These are phyloP conservation scores for Mortierella sp. DNA, from an alignment of 371 early-diverging fungal genomes.

Conservation along the genomic window DNA sequence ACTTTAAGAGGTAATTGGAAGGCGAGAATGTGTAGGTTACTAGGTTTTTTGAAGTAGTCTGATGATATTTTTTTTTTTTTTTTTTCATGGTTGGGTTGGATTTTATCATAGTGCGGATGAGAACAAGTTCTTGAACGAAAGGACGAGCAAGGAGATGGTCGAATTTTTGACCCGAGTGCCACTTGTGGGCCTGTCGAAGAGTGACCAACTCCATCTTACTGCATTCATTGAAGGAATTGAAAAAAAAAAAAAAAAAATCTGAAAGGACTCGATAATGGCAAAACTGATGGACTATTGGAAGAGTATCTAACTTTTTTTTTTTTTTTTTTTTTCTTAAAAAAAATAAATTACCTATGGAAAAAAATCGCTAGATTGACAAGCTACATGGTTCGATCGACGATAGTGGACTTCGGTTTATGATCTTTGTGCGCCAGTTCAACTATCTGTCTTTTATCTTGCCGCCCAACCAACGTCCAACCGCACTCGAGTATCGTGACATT, in stretches of 20 bases:
- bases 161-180: slow-evolving; percentile 46
- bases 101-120: slow-evolving; percentile 52
- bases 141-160: slow-evolving; percentile 44
- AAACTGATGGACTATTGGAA: slow-evolving; percentile 44
- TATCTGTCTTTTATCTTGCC: slow-evolving; percentile 59
- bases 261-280: not conserved
- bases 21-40: no score
- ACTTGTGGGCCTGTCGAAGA: slow-evolving; percentile 38
- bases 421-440: slow-evolving; percentile 77
- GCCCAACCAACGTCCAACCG: slow-evolving; percentile 47
- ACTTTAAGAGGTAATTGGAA: slow-evolving; percentile 26
- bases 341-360: no score
- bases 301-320: no score
- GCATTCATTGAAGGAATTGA: slow-evolving; percentile 46
- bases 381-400: slow-evolving; percentile 84
- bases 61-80: not conserved
- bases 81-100: not conserved
- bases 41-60: no score
- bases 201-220: slow-evolving; percentile 29
- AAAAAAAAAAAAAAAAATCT: slow-evolving; percentile 6
- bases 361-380: slow-evolving; percentile 63
- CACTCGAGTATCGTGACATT: slow-evolving; percentile 77
- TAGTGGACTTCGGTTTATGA: slow-evolving; percentile 87
- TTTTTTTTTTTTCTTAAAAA: slow-evolving; percentile 42
- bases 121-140: slow-evolving; percentile 56